Conservation (phyloP, 2,329 filamentous ascomycete species). For the Cercospora sp. region DNA sequence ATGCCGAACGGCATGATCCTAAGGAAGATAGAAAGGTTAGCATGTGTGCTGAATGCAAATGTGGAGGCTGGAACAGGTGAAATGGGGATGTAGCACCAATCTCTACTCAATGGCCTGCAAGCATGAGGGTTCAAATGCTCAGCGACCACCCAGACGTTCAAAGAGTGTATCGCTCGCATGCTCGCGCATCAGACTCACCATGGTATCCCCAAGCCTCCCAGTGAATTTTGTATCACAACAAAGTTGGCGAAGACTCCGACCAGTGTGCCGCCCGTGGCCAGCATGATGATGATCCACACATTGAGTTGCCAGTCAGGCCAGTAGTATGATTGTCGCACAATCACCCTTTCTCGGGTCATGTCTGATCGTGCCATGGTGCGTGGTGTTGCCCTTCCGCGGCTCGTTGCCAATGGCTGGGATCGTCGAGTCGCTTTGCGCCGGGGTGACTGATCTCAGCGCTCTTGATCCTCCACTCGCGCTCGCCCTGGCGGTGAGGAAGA, state of each 20-base stretch:
- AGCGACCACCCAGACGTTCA: slow-evolving; percentile 3
- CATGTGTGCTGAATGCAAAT: background rate
- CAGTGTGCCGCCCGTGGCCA: slow-evolving; percentile 58
- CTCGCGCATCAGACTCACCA: slow-evolving; percentile 51
- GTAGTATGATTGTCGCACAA: slow-evolving; percentile 57
- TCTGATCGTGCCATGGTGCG: slow-evolving; percentile 36
- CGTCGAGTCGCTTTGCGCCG: background rate
- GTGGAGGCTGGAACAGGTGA: background rate
- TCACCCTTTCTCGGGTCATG: slow-evolving; percentile 38
- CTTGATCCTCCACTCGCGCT: background rate
- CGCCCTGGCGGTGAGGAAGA: background rate
- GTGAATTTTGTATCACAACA: slow-evolving; percentile 58
- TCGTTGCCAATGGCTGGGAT: background rate
- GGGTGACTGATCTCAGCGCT: background rate
- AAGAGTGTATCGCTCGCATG: background rate
- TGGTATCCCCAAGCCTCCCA: slow-evolving; percentile 57
- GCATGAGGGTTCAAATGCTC: background rate
- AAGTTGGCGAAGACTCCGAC: slow-evolving; percentile 63
- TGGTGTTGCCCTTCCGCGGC: background rate
- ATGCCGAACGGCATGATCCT: slow-evolving; percentile 68
- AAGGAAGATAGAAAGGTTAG: slow-evolving; percentile 11
- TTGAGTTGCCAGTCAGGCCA: slow-evolving; percentile 68
- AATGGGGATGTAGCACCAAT: slow-evolving; percentile 8
- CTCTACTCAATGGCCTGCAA: slow-evolving; percentile 13
- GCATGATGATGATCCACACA: slow-evolving; percentile 65